A percentile compares a stretch with the other conserved stretches of the same genome.
These are phyloP conservation scores for Haematococcus lacustris DNA, from an alignment of 139 green algal species.

Conservation along the genomic window DNA sequence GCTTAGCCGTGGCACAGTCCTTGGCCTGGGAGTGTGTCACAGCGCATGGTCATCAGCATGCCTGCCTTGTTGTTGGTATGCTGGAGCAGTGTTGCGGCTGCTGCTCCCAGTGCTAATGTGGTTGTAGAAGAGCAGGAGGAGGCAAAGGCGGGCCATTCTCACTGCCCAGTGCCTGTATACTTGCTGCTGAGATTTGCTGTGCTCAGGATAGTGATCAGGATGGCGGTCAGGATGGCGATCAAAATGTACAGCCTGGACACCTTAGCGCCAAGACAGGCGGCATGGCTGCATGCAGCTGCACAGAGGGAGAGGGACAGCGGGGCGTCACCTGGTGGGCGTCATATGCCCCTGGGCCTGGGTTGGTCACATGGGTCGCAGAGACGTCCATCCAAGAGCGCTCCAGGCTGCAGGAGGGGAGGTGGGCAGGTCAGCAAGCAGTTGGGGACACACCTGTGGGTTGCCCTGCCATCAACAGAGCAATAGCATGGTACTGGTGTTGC, in stretches of 20 bases:
- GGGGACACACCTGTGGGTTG: too few relatives aligned
- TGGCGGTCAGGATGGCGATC: background rate
- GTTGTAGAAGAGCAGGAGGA: background rate
- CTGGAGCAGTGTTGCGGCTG: background rate
- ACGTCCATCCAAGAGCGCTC: background rate
- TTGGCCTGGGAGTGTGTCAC: too few relatives aligned
- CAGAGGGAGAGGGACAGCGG: background rate
- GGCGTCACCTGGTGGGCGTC: background rate
- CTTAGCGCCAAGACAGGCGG: background rate
- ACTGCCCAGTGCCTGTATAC: background rate
- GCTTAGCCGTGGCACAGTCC: background rate
- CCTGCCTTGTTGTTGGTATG: background rate
- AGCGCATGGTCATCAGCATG: too few relatives aligned
- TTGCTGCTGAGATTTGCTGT: background rate
- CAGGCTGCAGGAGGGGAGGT: too few relatives aligned
- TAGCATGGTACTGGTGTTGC: too few relatives aligned
- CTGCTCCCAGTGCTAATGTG: background rate
- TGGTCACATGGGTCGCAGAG: background rate
- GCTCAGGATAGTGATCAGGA: too few relatives aligned
- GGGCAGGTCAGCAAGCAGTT: too few relatives aligned
- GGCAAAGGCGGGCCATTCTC: background rate
- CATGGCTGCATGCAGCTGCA: background rate
- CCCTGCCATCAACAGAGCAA: too few relatives aligned
- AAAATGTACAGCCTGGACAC: background rate
- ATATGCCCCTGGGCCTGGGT: conserved; percentile 1